Evolutionary conservation across 108 stramenopile species (phyloP).

Genomic region (Hondaea fermentalgiana): DNA sequence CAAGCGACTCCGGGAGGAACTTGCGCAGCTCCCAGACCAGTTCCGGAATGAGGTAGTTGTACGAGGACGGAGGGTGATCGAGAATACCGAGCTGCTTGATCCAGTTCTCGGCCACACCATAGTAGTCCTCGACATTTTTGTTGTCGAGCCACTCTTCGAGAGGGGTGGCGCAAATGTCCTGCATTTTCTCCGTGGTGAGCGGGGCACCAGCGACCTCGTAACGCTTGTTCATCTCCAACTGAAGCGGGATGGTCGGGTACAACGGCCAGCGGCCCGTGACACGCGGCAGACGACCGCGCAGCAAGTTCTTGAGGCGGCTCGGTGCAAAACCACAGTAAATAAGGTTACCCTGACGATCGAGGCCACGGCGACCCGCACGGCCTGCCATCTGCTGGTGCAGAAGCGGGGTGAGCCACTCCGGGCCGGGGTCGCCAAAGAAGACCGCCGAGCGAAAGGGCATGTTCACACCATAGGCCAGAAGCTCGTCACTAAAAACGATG

Average conservation of each 20-base stretch:
- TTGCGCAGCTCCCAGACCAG: conserved; percentile 18
- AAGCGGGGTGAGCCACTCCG: conserved; percentile 69
- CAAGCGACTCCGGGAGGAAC: not conserved
- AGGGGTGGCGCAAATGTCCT: conserved; percentile 65
- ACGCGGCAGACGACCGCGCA: conserved; percentile 89
- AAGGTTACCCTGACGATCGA: conserved; percentile 98
- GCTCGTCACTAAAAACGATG: conserved; percentile 93
- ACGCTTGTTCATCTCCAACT: conserved; percentile 65
- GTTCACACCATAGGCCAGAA: conserved; percentile 97
- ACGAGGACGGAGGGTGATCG: conserved; percentile 23
- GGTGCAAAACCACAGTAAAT: conserved; percentile 93
- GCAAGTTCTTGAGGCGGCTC: conserved; percentile 89
- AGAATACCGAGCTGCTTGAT: conserved; percentile 67
- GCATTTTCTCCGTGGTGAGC: conserved; percentile 65
- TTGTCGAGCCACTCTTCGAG: conserved; percentile 71
- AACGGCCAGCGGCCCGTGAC: conserved; percentile 88
- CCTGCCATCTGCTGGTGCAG: conserved; percentile 99
- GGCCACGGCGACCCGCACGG: conserved; percentile 93
- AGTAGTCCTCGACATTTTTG: conserved; percentile 53
- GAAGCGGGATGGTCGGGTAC: conserved; percentile 83
- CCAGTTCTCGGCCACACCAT: conserved; percentile 56
- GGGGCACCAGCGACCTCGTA: conserved; percentile 66
- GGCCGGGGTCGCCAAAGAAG: conserved; percentile 91
- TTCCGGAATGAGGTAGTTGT: conserved; percentile 3
- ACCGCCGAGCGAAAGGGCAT: conserved; percentile 98